phyloP scores from a whole-genome alignment of 2,329 filamentous ascomycete genomes.

The Aspergillus uvarum region DNA sequence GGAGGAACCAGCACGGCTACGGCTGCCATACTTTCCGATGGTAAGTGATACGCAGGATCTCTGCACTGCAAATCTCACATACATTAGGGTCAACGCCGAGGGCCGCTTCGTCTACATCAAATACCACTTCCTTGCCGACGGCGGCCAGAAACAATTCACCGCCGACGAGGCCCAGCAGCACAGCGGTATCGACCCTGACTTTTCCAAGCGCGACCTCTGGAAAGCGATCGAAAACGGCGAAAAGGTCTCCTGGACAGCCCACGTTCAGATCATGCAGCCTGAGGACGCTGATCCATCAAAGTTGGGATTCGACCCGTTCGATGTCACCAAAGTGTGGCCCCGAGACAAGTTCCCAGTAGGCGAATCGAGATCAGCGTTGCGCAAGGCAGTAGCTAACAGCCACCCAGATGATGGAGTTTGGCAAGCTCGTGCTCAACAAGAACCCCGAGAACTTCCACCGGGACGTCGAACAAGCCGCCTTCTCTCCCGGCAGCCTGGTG shows the following conservation, averaged over 20 bases:
- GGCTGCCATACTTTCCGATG: conserved; percentile 52
- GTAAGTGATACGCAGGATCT: conserved; percentile 14
- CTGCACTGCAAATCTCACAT: conserved; percentile 2
- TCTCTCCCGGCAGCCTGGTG: conserved; percentile 53
- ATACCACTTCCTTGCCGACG: conserved; percentile 50
- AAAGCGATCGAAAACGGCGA: conserved; percentile 46
- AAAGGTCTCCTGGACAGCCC: conserved; percentile 45
- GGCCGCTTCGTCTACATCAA: conserved; percentile 54
- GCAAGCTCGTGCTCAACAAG: conserved; percentile 53
- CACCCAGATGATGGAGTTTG: conserved; percentile 45
- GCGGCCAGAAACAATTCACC: conserved; percentile 51
- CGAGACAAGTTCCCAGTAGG: conserved; percentile 45
- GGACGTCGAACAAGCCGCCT: conserved; percentile 54
- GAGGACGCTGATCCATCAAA: conserved; percentile 49
- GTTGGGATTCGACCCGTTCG: conserved; percentile 55
- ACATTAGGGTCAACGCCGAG: conserved; percentile 44
- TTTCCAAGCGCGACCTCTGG: conserved; percentile 50
- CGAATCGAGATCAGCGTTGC: background rate
- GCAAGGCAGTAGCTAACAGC: background rate
- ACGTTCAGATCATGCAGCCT: conserved; percentile 49
- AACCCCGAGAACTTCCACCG: conserved; percentile 55
- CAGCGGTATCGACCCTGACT: conserved; percentile 53
- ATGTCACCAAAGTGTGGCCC: conserved; percentile 57
- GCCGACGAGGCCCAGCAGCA: conserved; percentile 47
- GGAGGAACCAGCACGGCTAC: conserved; percentile 45